phyloP scores from a whole-genome alignment of 164 flowering plant genomes.

The Macadamia tetraphylla region DNA sequence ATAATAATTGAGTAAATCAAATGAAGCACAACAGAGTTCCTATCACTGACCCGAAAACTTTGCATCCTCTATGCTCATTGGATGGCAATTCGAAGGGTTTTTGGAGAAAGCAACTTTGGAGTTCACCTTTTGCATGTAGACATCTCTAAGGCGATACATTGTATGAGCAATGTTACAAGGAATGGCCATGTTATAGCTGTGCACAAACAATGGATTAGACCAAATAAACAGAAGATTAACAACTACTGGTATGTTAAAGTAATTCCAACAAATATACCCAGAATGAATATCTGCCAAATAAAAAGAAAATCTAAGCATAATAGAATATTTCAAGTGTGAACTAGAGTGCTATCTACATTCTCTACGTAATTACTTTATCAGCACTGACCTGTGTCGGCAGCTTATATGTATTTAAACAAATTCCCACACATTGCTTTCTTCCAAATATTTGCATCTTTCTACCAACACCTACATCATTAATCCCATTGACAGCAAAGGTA shows the following conservation, averaged over 20 bases:
- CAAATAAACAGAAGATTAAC: too few relatives aligned
- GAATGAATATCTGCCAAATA: neutral
- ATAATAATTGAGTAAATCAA: neutral
- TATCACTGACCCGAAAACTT: slow-evolving; percentile 45
- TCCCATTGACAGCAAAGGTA: neutral
- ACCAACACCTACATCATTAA: slow-evolving; percentile 61
- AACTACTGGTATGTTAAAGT: neutral
- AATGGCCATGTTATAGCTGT: slow-evolving; percentile 98
- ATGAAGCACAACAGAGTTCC: neutral
- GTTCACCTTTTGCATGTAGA: slow-evolving; percentile 56
- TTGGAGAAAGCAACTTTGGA: slow-evolving; percentile 68
- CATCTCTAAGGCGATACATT: slow-evolving; percentile 56
- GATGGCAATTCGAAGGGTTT: slow-evolving; percentile 59
- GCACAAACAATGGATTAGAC: slow-evolving; percentile 9
- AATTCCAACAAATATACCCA: too few relatives aligned
- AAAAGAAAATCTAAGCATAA: too few relatives aligned
- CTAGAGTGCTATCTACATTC: too few relatives aligned
- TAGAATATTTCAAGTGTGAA: too few relatives aligned
- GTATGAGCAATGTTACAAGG: slow-evolving; percentile 50
- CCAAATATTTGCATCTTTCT: slow-evolving; percentile 87
- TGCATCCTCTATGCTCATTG: slow-evolving; percentile 59
- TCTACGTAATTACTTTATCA: neutral
- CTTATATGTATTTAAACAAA: slow-evolving; percentile 85
- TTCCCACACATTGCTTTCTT: slow-evolving; percentile 89
- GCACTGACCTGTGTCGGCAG: slow-evolving; percentile 85